Evolutionary conservation across 2,329 filamentous ascomycete species (phyloP), one percentile per base, ranked within the genome.

Genomic region (Colletotrichum camelliae): DNA sequence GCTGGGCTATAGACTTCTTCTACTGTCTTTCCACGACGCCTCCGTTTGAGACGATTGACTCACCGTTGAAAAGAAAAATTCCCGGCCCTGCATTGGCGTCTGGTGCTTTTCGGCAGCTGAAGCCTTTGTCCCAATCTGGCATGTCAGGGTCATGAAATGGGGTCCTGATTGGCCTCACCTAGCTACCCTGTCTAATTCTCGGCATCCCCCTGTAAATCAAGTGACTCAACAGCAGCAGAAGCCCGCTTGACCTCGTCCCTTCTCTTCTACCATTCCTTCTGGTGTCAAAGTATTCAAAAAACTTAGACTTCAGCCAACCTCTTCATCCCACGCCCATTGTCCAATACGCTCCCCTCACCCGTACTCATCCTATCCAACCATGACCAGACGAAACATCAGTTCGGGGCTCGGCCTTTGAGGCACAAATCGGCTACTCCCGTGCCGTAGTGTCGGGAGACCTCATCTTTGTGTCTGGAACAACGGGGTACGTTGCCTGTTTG

Each of bases 391-490:
- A 62, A 85, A 86, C 78, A 88, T 90, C 78, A 87, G 84, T 78
- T 89, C 88, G 27, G 27, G 87, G 86, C 67, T 91, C 89, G 7
- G 81, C 84, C 55, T 91, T 91, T 77, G 89, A 91, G 80, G 83
- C 83, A 31, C 83, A 88, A 76, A 91, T 91, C 70, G 89, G 87
- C 66, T 91, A 91, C 80, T 90, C 89, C 35, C 85, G 89, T 65
- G 89, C 89, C 43, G 88, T 91, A 4, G 84, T 89, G 21, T 82
- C 84, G 1, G 89, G 87, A 13, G 87, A 88, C 67, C 88, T 87
- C 84, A 81, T 91, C 13, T 87, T 90, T 72, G 88, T 91, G 5
- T 90, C 89, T 3, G 89, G 89, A 1, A 90, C 88, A 48, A 91
- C 89, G 4, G 89, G 89, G 88, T 89, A 78, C 69, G 77, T 71